Evolutionary conservation across 2,329 filamentous ascomycete species (phyloP).

Genomic region (Penicillium occitanis): DNA sequence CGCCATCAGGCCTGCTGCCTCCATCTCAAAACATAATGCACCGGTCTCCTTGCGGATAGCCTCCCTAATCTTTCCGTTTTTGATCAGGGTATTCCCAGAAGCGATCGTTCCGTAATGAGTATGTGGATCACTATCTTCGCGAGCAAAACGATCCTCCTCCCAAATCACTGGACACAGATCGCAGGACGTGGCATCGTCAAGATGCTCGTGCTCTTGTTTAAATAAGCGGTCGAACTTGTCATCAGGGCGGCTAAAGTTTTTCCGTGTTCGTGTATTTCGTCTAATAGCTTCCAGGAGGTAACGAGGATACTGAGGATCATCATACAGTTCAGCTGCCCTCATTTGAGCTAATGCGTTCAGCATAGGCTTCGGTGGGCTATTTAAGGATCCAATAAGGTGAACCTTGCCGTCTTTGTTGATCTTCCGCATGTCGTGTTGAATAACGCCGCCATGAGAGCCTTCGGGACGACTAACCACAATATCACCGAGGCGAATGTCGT

Average conservation of each 20-base stretch:
- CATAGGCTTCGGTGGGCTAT: neutral
- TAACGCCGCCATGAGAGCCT: slow-evolving; percentile 20
- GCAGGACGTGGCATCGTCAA: neutral
- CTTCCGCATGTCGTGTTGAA: slow-evolving; percentile 28
- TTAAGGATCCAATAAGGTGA: neutral
- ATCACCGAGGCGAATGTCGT: slow-evolving; percentile 21
- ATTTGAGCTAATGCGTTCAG: neutral
- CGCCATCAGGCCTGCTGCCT: slow-evolving; percentile 4
- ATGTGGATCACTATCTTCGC: neutral
- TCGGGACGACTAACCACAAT: slow-evolving; percentile 21
- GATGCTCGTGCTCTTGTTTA: neutral
- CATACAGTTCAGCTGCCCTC: neutral
- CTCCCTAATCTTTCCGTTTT: neutral
- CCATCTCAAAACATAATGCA: neutral
- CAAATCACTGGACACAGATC: neutral
- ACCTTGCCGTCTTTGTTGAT: neutral
- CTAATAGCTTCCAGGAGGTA: neutral
- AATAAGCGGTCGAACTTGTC: neutral
- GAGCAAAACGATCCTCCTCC: neutral
- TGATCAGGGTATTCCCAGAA: neutral
- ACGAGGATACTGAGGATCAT: neutral
- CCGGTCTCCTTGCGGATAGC: neutral
- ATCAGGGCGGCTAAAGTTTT: neutral
- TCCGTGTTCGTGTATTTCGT: neutral
- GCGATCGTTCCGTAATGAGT: neutral